Evolutionary conservation across 768 basidiomycete species (phyloP), one percentile per base, ranked within the genome.

Genomic region (Lactifluus volemus): DNA sequence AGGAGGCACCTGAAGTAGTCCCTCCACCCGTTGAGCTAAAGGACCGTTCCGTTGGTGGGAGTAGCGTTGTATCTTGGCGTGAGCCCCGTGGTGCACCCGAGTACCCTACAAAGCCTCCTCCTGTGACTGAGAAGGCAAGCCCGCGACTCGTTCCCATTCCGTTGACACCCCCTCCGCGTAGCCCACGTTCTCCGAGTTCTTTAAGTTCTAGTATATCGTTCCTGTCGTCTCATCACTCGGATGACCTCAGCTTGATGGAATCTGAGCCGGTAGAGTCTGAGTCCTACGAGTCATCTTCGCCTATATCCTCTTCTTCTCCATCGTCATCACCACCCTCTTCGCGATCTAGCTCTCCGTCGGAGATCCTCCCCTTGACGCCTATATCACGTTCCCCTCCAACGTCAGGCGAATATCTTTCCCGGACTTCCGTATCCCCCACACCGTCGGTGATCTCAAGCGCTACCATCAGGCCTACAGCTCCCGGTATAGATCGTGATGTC

Each of bases 191-290:
- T 3, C 73, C 76, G 4, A 73, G 71, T 39, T 76, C 77, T 5
- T 51, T 70, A 45, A 68, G 61, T 15, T 75, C 74, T 11, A 67
- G 64, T 6, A 64, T 68, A 58, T 82, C 81, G 0, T 83, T 77
- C 68, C 65, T 83, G 52, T 80, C 80, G 4, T 82, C 81, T 17
- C 86, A 88, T 63, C 85, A 91, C 63, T 92, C 90, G 0, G 89
- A 92, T 58, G 89, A 89, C 64, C 73, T 76, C 39, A 73, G 74
- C 74, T 61, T 77, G 70, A 68, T 79, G 75, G 76, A 69, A 60
- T 67, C 67, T n/a, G 76, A 75, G 60, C 63, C 71, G 10, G 72
- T 48, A 15, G 54, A 36, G 14, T 34, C 54, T 4, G 53, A 55
- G 42, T 19, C 72, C 17, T 69, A 69, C 6, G 52, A 48, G 5